Evolutionary conservation across 1,284 basidiomycete species (phyloP).

Genomic region (Ustilago sp.): DNA sequence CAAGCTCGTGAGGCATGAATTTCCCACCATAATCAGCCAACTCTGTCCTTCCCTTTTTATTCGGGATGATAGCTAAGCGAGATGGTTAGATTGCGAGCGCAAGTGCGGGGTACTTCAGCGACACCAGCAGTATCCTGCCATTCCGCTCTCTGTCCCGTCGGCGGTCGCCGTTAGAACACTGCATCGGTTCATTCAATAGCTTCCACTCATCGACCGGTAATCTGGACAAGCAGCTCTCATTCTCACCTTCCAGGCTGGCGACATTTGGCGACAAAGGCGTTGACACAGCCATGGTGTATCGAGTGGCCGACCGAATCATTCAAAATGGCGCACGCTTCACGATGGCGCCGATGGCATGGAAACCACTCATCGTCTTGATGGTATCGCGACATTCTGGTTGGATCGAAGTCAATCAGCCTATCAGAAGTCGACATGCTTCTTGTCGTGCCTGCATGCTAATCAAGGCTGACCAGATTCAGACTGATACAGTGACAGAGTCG

Average conservation of each 20-base stretch:
- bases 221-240: not conserved
- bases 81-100: not conserved
- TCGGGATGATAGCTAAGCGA: conserved; percentile 1
- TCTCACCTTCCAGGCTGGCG: not conserved
- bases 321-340: not conserved
- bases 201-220: not conserved
- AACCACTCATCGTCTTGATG: not conserved
- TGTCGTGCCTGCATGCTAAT: not conserved
- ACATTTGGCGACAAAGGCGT: not conserved
- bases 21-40: not conserved
- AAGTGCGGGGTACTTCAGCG: conserved; percentile 7
- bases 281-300: not conserved
- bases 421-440: not conserved
- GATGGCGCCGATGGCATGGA: not conserved
- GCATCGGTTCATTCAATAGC: not conserved
- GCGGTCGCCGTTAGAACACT: not conserved
- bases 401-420: not conserved
- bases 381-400: not conserved
- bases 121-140: not conserved
- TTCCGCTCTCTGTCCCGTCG: not conserved
- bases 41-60: not conserved
- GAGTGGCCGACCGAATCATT: not conserved
- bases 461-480: not conserved
- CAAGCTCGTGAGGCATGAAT: not conserved
- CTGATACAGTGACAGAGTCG: not conserved